phyloP scores from a whole-genome alignment of 2,329 filamentous ascomycete genomes.

The Diaporthe longicolla region DNA sequence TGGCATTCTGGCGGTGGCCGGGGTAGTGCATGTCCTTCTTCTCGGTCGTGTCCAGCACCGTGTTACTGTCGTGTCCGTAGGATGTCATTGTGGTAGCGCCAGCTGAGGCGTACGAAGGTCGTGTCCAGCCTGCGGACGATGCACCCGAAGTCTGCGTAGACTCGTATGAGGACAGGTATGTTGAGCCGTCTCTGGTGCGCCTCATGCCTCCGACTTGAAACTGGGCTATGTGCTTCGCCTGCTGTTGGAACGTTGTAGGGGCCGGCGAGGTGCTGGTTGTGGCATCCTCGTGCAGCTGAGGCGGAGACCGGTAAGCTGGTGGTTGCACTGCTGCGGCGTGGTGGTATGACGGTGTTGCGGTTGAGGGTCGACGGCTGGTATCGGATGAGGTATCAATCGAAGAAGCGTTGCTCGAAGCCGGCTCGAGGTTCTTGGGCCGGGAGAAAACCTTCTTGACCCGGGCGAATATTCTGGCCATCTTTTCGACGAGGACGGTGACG shows the following conservation, averaged over 20 bases:
- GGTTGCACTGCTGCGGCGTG: conserved; percentile 34
- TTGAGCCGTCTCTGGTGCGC: conserved; percentile 29
- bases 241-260: conserved; percentile 31
- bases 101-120: background rate
- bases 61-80: conserved; percentile 13
- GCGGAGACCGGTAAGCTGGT: conserved; percentile 4
- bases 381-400: background rate
- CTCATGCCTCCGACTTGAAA: conserved; percentile 39
- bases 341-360: conserved; percentile 28
- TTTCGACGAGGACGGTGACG: background rate
- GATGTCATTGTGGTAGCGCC: conserved; percentile 28
- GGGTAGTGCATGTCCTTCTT: conserved; percentile 13
- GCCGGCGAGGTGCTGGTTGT: conserved; percentile 11
- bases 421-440: conserved; percentile 30
- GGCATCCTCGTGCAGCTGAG: background rate
- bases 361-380: background rate
- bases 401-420: conserved; percentile 10
- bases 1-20: background rate
- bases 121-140: background rate
- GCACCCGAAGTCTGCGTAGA: conserved; percentile 29
- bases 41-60: conserved; percentile 1
- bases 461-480: conserved; percentile 31
- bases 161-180: conserved; percentile 31
- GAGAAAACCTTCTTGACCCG: conserved; percentile 36
- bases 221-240: conserved; percentile 39